A percentile compares a stretch with the other conserved stretches of the same genome.
These are phyloP conservation scores for Bruguiera hainesii DNA, from an alignment of 441 rosid genomes.

Conservation along the genomic window DNA sequence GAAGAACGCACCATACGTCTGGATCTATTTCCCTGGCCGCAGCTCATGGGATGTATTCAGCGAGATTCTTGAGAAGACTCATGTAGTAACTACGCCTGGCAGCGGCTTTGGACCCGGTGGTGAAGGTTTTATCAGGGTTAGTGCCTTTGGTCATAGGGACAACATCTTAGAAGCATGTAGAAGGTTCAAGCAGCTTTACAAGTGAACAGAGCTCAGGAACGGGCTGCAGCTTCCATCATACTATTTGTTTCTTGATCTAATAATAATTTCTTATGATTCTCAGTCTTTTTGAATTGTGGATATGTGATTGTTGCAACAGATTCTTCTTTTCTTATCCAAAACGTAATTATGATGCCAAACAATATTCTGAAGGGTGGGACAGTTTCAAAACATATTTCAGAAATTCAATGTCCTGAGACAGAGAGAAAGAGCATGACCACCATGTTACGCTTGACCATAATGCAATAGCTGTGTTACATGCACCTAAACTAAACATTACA, in stretches of 20 bases:
- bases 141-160: conserved; percentile 93
- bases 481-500: neutral
- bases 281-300: neutral
- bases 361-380: no score
- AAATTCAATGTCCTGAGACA: no score
- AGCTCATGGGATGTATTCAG: conserved; percentile 96
- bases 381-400: no score
- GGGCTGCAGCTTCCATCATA: conserved; percentile 1
- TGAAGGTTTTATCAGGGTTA: conserved; percentile 89
- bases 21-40: conserved; percentile 94
- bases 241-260: neutral
- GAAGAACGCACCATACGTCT: conserved; percentile 82
- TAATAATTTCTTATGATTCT: neutral
- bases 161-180: conserved; percentile 90
- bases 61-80: conserved; percentile 92
- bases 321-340: neutral
- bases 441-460: no score
- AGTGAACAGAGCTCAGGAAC: conserved; percentile 36
- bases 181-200: conserved; percentile 91
- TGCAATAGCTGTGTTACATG: no score
- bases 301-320: neutral
- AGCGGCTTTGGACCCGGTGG: conserved; percentile 98
- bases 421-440: no score
- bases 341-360: no score
- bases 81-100: conserved; percentile 92